Percentiles rank a stretch among this genome's conserved stretches.
phyloP scores from a whole-genome alignment of 306 rosid species.

The Parietaria judaica region DNA sequence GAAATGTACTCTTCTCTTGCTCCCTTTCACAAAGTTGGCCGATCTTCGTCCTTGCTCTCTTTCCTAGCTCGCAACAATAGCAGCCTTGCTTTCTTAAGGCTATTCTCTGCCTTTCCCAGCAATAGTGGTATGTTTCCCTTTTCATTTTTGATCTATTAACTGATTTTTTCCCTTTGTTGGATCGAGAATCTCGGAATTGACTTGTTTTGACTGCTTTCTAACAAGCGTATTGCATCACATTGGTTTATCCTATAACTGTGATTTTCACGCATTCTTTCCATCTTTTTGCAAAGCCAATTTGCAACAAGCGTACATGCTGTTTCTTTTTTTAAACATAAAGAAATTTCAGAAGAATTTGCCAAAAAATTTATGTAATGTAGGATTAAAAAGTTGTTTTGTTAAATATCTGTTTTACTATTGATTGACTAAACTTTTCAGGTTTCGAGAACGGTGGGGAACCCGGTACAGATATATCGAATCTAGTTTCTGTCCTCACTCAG shows the following conservation, averaged over 20 bases:
- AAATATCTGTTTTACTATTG: too few species aligned
- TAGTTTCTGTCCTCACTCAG: slow-evolving; percentile 49
- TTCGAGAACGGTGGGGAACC: neutral
- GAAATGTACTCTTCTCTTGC: slow-evolving; percentile 22
- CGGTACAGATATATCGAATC: slow-evolving; percentile 19
- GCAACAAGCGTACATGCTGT: too few species aligned
- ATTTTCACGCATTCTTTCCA: too few species aligned
- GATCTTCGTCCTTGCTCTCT: slow-evolving; percentile 16
- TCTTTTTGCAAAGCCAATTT: too few species aligned
- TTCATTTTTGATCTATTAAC: neutral
- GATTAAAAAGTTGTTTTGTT: too few species aligned
- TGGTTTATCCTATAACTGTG: too few species aligned
- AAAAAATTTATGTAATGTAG: too few species aligned
- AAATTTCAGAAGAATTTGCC: too few species aligned
- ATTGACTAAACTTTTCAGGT: too few species aligned
- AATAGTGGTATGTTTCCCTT: neutral
- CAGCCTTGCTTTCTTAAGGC: slow-evolving; percentile 9
- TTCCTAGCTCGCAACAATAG: slow-evolving; percentile 5
- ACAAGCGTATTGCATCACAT: too few species aligned
- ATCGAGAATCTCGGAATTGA: neutral
- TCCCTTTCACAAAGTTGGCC: slow-evolving; percentile 6
- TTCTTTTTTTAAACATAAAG: too few species aligned
- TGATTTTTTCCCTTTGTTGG: neutral
- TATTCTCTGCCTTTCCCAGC: slow-evolving; percentile 12
- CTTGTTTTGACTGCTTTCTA: too few species aligned